Base-by-base conservation (phyloP, 495 filamentous ascomycete species). In the Apodospora peruviana region DNA sequence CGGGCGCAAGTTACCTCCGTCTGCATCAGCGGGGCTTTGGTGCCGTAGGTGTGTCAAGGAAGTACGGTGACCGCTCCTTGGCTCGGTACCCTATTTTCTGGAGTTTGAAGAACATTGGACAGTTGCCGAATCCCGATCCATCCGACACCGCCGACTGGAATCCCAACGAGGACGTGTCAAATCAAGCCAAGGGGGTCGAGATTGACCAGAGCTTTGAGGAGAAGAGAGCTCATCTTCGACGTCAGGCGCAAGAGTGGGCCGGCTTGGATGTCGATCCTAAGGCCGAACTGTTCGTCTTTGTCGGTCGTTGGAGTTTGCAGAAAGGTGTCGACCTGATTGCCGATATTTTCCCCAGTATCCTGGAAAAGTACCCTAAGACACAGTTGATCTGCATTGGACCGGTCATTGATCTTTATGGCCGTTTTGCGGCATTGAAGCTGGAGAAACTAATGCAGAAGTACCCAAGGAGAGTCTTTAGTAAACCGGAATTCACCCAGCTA, bases 321-420 rank as follows among this genome's bases (percentile, higher is more conserved):
- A 90, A 89, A 59, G 86, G 86, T 24, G 73, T 89, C 43, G 86
- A 90, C 60, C 70, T 89, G 11, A 88, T 90, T 50, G 86, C 86
- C 18, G 86, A 90, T 59, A 79, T 88, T 12, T 82, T 88, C 66
- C 84, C 86, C 32, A 74, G 77, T 37, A 75, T 90, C 41, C 66
- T 90, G n/a, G 84, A 88, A 51, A 68, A 80, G 51, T 72, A 82
- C 50, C 75, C 78, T 14, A 81, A 81, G 37, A 81, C 79, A 2
- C 86, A 90, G 53, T 66, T 90, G 1, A 82, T 90, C 29, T 83
- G 79, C 58, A 63, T 89, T 40, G 86, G 86, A 0, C 86, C 86
- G 0, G 79, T 86, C 32, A 88, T 90, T 59, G 86, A 90, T 68
- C 72, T 90, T 2, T 87, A 89, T 64, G 86, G 86, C 20, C 85